These are phyloP conservation scores for Fusarium avenaceum DNA, from an alignment of 2,329 filamentous ascomycete genomes.

Conservation along the genomic window DNA sequence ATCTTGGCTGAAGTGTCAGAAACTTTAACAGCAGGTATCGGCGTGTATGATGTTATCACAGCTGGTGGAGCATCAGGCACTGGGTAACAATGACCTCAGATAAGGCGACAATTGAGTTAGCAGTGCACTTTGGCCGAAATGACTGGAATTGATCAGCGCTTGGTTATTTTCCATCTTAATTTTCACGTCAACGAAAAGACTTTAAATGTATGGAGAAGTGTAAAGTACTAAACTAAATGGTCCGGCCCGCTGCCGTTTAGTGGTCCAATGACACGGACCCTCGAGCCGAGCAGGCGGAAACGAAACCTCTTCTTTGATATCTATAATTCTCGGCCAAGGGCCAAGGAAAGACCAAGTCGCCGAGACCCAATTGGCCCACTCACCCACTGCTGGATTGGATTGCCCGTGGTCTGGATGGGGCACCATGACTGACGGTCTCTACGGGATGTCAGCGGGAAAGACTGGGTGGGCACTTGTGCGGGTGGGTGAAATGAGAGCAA, in stretches of 20 bases:
- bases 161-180: constrained; percentile 1
- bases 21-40: constrained; percentile 24
- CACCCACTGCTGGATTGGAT: constrained; percentile 33
- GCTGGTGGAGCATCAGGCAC: constrained; percentile 9
- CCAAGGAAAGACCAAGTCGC: constrained; percentile 18
- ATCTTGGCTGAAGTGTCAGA: constrained; percentile 11
- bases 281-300: constrained; percentile 13
- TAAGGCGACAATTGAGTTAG: constrained; percentile 1
- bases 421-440: no score
- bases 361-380: constrained; percentile 30
- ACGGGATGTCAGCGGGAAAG: not conserved
- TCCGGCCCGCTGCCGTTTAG: constrained; percentile 37
- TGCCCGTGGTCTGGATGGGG: constrained; percentile 13
- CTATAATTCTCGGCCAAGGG: not conserved
- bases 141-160: constrained; percentile 39
- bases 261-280: constrained; percentile 22
- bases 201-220: not conserved
- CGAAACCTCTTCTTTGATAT: constrained; percentile 1
- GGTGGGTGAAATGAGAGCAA: constrained; percentile 4
- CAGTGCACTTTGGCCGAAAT: constrained; percentile 1
- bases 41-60: constrained; percentile 21
- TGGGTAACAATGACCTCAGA: constrained; percentile 29
- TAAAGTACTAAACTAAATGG: constrained; percentile 5
- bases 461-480: constrained; percentile 1
- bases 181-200: not conserved